Conservation (phyloP, 345 rosid species). For the Moricandia moricandioides region DNA sequence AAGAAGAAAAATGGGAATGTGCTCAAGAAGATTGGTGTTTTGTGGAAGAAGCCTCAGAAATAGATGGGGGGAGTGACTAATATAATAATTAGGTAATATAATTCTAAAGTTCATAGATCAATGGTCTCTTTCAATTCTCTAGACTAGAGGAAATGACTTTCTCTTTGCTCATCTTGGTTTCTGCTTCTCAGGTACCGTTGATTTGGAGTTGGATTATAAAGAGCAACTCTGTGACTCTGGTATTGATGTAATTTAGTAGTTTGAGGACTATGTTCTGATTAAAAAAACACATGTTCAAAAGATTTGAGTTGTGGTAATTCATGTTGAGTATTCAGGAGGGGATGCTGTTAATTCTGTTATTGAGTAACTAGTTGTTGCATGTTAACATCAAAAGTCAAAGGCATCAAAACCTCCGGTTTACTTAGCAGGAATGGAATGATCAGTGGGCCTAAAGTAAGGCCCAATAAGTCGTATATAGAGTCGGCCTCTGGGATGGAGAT, state of each 20-base stretch:
- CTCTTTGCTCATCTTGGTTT: neutral
- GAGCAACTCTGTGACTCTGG: slow-evolving; percentile 22
- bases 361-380: neutral
- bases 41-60: slow-evolving; percentile 96
- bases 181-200: slow-evolving; percentile 27
- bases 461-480: neutral
- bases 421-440: neutral
- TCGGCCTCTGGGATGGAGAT: neutral
- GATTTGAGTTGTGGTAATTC: slow-evolving; percentile 20
- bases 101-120: neutral
- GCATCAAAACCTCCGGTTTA: neutral
- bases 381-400: neutral
- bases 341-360: neutral
- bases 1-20: slow-evolving; percentile 94
- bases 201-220: slow-evolving; percentile 23
- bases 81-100: slow-evolving; percentile 26
- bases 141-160: slow-evolving; percentile 4
- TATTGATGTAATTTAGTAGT: slow-evolving; percentile 31
- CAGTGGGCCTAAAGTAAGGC: neutral
- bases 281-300: slow-evolving; percentile 11
- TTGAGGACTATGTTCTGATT: slow-evolving; percentile 9
- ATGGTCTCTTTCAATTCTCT: neutral
- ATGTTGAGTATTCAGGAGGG: neutral
- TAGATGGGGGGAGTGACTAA: slow-evolving; percentile 30
- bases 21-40: slow-evolving; percentile 90